phyloP scores from a whole-genome alignment of 192 early-diverging fungal genomes.

The Coemansia sp. region DNA sequence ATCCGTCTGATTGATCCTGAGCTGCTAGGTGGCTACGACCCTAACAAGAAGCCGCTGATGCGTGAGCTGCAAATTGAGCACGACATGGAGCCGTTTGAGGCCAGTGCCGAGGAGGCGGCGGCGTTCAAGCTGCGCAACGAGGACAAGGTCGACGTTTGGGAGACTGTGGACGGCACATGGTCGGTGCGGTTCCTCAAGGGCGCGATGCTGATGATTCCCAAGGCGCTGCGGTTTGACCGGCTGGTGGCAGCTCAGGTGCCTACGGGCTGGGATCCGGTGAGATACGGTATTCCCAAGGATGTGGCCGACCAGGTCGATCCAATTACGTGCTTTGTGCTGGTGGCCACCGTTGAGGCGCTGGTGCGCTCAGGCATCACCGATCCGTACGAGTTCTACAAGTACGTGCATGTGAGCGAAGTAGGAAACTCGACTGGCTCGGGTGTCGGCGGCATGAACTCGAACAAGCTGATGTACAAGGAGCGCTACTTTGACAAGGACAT shows the following conservation, averaged over 20 bases:
- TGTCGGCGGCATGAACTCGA: slow-evolving; percentile 80
- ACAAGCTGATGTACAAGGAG: slow-evolving; percentile 78
- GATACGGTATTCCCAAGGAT: slow-evolving; percentile 91
- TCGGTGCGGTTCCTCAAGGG: slow-evolving; percentile 83
- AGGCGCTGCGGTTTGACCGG: slow-evolving; percentile 88
- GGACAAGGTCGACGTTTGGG: slow-evolving; percentile 66
- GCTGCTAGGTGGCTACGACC: slow-evolving; percentile 84
- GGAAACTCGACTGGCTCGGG: slow-evolving; percentile 89
- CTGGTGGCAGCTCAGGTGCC: slow-evolving; percentile 81
- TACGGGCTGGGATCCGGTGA: slow-evolving; percentile 87
- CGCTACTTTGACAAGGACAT: slow-evolving; percentile 80
- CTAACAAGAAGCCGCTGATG: slow-evolving; percentile 79
- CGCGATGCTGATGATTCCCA: slow-evolving; percentile 84
- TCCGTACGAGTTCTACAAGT: slow-evolving; percentile 96
- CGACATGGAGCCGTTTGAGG: slow-evolving; percentile 86
- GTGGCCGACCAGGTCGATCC: slow-evolving; percentile 89
- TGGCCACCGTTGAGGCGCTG: slow-evolving; percentile 90
- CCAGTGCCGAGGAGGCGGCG: slow-evolving; percentile 82
- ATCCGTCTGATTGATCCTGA: slow-evolving; percentile 92
- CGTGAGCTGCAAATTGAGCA: slow-evolving; percentile 88
- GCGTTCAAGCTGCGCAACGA: slow-evolving; percentile 84
- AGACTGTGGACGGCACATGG: slow-evolving; percentile 66
- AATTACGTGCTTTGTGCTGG: slow-evolving; percentile 82
- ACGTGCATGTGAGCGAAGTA: slow-evolving; percentile 91
- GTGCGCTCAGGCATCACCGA: slow-evolving; percentile 90